Percentiles rank a stretch among this genome's conserved stretches.
Conservation (phyloP, 108 stramenopile genomes). For the Pseudonitzschia delicatissima region DNA sequence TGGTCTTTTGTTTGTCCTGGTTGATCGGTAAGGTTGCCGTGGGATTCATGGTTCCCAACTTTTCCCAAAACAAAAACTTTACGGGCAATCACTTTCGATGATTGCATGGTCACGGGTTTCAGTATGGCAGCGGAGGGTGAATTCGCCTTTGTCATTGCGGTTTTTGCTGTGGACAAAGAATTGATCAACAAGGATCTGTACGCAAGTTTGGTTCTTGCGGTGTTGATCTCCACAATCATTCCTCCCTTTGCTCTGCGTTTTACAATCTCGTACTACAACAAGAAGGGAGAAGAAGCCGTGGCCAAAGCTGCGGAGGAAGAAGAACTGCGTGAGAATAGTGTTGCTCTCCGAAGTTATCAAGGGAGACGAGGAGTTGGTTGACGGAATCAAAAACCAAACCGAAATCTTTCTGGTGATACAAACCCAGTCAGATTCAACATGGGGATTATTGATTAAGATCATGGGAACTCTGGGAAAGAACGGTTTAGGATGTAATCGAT, state of each 20-base stretch:
- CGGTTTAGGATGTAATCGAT: slow-evolving; percentile 70
- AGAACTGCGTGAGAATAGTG: slow-evolving; percentile 29
- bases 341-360: not conserved
- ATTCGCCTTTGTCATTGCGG: slow-evolving; percentile 82
- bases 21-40: slow-evolving; percentile 69
- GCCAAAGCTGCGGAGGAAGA: slow-evolving; percentile 49
- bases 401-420: slow-evolving; percentile 72
- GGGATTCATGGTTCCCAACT: slow-evolving; percentile 81
- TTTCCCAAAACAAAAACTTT: slow-evolving; percentile 42
- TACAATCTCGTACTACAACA: slow-evolving; percentile 71
- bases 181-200: slow-evolving; percentile 57
- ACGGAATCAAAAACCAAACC: slow-evolving; percentile 35
- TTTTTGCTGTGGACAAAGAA: slow-evolving; percentile 50
- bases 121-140: slow-evolving; percentile 82
- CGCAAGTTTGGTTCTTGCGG: slow-evolving; percentile 67
- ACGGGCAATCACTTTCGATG: slow-evolving; percentile 48
- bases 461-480: slow-evolving; percentile 49
- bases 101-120: slow-evolving; percentile 66
- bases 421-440: slow-evolving; percentile 62
- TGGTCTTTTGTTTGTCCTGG: slow-evolving; percentile 54
- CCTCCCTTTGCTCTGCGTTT: slow-evolving; percentile 70
- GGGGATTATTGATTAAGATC: slow-evolving; percentile 63
- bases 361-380: slow-evolving; percentile 21
- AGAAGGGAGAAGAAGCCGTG: slow-evolving; percentile 49
- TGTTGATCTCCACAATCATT: slow-evolving; percentile 73